Evolutionary conservation across 2,329 filamentous ascomycete species (phyloP).

Genomic region (Cladosporium phlei): DNA sequence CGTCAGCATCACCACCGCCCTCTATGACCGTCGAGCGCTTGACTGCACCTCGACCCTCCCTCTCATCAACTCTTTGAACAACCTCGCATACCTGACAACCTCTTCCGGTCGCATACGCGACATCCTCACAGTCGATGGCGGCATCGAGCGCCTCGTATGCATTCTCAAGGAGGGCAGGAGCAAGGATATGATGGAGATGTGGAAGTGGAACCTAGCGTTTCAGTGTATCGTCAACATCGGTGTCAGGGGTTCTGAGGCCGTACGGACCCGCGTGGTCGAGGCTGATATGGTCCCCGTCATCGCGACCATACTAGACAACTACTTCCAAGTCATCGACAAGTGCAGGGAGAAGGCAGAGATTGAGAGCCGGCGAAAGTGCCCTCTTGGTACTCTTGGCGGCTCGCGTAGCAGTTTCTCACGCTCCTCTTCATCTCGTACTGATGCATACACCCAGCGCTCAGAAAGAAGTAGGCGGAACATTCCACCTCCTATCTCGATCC

Average conservation of each 20-base stretch:
- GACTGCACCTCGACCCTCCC: constrained; percentile 97
- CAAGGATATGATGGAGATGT: constrained; percentile 99
- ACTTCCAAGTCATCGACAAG: constrained; percentile 93
- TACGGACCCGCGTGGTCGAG: constrained; percentile 91
- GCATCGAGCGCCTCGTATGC: constrained; percentile 91
- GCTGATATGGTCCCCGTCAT: constrained; percentile 99
- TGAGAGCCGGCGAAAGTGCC: constrained; percentile 61
- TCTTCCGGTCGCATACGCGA: constrained; percentile 96
- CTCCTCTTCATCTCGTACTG: constrained; percentile 30
- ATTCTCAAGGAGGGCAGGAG: constrained; percentile 96
- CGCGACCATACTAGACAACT: constrained; percentile 95
- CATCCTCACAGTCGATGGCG: constrained; percentile 97
- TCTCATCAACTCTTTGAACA: constrained; percentile 97
- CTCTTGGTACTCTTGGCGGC: constrained; percentile 25
- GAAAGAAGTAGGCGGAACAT: constrained; percentile 63
- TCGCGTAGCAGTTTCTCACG: constrained; percentile 31
- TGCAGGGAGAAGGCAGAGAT: constrained; percentile 79
- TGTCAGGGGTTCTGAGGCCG: constrained; percentile 87
- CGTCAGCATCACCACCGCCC: constrained; percentile 94
- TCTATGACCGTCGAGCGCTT: constrained; percentile 94
- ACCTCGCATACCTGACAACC: constrained; percentile 95
- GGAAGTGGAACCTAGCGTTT: constrained; percentile 99
- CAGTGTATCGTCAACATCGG: constrained; percentile 99
- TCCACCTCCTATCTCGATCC: constrained; percentile 80
- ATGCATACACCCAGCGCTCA: constrained; percentile 36